Base-by-base conservation (phyloP, 2,329 filamentous ascomycete genomes). In the Rhinocladiella similis region DNA sequence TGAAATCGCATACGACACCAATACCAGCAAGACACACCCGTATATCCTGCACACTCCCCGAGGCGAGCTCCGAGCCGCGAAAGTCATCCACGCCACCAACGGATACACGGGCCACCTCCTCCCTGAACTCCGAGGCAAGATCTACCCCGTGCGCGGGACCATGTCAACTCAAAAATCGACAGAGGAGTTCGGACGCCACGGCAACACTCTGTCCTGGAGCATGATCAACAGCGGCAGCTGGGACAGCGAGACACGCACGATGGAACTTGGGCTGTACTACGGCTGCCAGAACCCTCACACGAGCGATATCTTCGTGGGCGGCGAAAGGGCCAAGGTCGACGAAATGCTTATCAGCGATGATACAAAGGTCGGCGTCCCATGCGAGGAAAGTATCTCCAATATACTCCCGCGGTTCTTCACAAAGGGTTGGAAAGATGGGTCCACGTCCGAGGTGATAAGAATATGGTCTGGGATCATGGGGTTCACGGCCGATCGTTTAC, bases 71-170 rank as follows among this genome's bases (percentile, higher is more conserved):
- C 63, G 63, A 19, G 71, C 70, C 1, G 50, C 38, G 0, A 67
- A 71, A 4, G 64, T 78, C 5, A 61, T 76, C 3, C 70, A 78
- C 59, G 74, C 73, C 57, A 78, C 74, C 1, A 77, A 78, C 50
- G 74, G 67, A 0, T 70, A 75, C 53, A 66, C 69, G 3, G 72
- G 70, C 0, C 73, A 78, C 56, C 68, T 79, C 3, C 60, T 78
- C 1, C 75, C 76, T 0, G 52, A 54, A 0, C 63, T 78, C 1
- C 65, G 71, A 1, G 74, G 75, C 1, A 62, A 61, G 1, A 52
- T 77, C 10, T 71, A 68, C 38, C 74, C 75, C 0, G 65, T 72
- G 19, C 71, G 74, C 20, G 73, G 72, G 0, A 71, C 71, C 1
- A 78, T 78, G 76, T 73, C 74, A 2, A 70, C 72, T 6, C 75